Percentiles rank a stretch among this genome's conserved stretches.
Conservation (phyloP, 768 basidiomycete species). For the Amyloporia xantha region DNA sequence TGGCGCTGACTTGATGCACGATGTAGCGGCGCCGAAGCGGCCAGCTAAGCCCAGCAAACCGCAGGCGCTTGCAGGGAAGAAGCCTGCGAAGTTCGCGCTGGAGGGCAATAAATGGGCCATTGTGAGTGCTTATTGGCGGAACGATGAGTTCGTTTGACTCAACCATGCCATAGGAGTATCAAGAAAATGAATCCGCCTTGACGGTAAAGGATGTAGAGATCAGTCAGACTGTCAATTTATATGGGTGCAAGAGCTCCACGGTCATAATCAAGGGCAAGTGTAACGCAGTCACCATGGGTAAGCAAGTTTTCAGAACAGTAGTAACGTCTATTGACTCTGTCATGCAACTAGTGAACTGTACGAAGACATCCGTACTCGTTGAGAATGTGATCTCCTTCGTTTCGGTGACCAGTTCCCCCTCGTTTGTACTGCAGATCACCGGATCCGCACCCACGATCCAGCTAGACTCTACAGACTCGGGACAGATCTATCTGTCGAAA, state of each 20-base stretch:
- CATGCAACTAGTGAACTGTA: constrained; percentile 70
- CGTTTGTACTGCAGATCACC: constrained; percentile 88
- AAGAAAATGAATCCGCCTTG: constrained; percentile 73
- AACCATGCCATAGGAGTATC: constrained; percentile 65
- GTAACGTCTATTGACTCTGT: too few relatives aligned
- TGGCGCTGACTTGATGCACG: not conserved
- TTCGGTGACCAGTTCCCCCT: constrained; percentile 85
- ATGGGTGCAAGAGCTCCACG: constrained; percentile 81
- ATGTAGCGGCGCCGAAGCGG: constrained; percentile 38
- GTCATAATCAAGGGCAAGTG: constrained; percentile 88
- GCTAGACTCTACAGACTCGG: constrained; percentile 91
- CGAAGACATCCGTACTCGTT: constrained; percentile 80
- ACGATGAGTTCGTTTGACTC: not conserved
- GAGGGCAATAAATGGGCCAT: constrained; percentile 94
- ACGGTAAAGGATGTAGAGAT: constrained; percentile 72
- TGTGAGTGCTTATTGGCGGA: constrained; percentile 38
- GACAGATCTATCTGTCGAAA: constrained; percentile 89
- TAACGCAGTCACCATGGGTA: constrained; percentile 88
- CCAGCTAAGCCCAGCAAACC: constrained; percentile 84
- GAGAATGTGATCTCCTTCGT: constrained; percentile 92
- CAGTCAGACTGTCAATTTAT: constrained; percentile 83
- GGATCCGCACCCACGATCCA: constrained; percentile 89
- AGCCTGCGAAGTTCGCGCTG: constrained; percentile 81
- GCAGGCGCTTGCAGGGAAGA: constrained; percentile 76
- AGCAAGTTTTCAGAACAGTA: too few relatives aligned